phyloP scores from a whole-genome alignment of 352 stramenopile genomes.

The Phytophthora niederhauseri region DNA sequence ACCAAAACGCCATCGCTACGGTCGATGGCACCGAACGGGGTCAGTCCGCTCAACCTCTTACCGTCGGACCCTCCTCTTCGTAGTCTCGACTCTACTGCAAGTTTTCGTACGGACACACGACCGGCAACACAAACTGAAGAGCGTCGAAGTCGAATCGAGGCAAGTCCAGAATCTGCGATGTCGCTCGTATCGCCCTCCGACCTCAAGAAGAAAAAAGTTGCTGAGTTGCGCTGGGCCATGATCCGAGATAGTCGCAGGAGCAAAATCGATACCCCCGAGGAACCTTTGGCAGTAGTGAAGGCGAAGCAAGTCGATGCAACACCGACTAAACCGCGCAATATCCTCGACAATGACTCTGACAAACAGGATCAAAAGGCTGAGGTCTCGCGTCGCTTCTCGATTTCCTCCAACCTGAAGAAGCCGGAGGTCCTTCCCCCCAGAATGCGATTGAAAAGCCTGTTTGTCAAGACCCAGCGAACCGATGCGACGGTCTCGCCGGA shows the following conservation, averaged over 20 bases:
- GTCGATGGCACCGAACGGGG: conserved; percentile 5
- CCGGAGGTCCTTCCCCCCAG: neutral
- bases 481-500: conserved; percentile 34
- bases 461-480: conserved; percentile 24
- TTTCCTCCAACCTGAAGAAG: conserved; percentile 22
- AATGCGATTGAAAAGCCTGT: conserved; percentile 34
- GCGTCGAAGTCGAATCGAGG: conserved; percentile 18
- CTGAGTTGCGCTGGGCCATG: conserved; percentile 24
- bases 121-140: conserved; percentile 13
- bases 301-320: neutral
- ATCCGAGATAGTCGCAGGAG: conserved; percentile 22
- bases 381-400: conserved; percentile 47
- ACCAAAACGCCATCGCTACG: conserved; percentile 4
- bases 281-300: neutral
- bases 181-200: neutral
- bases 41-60: conserved; percentile 17
- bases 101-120: conserved; percentile 25
- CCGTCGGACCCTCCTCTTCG: conserved; percentile 17
- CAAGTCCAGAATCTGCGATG: conserved; percentile 6
- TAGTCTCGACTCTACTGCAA: conserved; percentile 2
- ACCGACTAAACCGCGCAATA: neutral
- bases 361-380: conserved; percentile 29
- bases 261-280: conserved; percentile 22
- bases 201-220: conserved; percentile 36
- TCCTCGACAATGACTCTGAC: conserved; percentile 1